A percentile compares a stretch with the other conserved stretches of the same genome.
phyloP scores from a whole-genome alignment of 345 rosid species.

The Gossypium sturtianum region DNA sequence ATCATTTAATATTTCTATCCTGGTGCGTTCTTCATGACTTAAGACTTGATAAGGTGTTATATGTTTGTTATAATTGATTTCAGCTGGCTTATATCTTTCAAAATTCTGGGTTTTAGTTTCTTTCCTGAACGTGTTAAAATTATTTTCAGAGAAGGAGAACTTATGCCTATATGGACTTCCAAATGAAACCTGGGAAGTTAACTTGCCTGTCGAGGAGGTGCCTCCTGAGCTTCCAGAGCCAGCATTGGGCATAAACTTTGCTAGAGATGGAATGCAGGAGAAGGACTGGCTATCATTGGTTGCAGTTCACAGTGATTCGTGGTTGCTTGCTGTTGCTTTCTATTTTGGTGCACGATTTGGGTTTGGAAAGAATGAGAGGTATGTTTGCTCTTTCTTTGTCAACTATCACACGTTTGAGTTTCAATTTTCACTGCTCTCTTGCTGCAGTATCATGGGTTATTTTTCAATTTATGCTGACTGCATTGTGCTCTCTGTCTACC shows the following conservation, averaged over 20 bases:
- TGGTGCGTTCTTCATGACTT: neutral
- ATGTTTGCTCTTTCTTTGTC: conserved; percentile 17
- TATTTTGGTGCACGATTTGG: conserved; percentile 99
- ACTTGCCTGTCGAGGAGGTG: conserved; percentile 97
- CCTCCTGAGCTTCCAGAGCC: conserved; percentile 99
- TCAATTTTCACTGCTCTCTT: neutral
- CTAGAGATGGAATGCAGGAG: conserved; percentile 99
- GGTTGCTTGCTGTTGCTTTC: conserved; percentile 63
- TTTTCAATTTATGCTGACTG: neutral
- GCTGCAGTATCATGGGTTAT: neutral
- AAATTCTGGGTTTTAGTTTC: neutral
- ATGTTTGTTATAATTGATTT: neutral
- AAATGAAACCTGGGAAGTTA: conserved; percentile 95
- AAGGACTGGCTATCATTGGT: conserved; percentile 84
- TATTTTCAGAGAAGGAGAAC: conserved; percentile 81
- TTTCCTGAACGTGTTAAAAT: neutral
- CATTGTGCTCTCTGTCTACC: neutral
- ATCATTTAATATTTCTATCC: neutral
- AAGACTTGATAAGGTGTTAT: neutral
- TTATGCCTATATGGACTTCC: conserved; percentile 95
- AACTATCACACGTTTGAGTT: neutral
- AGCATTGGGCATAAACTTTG: conserved; percentile 91
- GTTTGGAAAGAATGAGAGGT: conserved; percentile 98
- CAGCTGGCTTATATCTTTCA: neutral
- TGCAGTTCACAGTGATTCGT: neutral